These are phyloP conservation scores for Pleomassaria siparia DNA, from an alignment of 2,329 filamentous ascomycete species.

Conservation along the genomic window DNA sequence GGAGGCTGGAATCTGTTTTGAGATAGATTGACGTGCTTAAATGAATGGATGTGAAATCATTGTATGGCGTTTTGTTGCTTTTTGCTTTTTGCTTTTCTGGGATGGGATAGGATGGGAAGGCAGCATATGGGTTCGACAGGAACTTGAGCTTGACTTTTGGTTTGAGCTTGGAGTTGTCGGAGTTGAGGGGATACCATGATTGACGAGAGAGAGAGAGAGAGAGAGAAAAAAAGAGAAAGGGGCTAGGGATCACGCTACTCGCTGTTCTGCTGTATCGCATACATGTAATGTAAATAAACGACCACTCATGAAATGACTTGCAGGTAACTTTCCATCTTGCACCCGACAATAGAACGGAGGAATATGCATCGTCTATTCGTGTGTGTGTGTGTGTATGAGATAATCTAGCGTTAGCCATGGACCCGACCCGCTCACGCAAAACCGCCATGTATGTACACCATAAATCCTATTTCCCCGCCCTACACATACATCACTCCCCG, in stretches of 20 bases:
- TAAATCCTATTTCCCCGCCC: background rate
- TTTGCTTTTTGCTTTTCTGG: too few species aligned
- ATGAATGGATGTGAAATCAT: background rate
- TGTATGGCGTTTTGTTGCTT: conserved; percentile 9
- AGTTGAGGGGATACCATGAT: conserved; percentile 16
- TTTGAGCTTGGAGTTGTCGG: conserved; percentile 15
- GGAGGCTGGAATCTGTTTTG: conserved; percentile 38
- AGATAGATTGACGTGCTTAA: background rate
- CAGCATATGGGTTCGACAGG: background rate
- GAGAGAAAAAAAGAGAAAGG: background rate
- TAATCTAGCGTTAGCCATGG: too few species aligned
- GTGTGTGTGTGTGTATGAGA: too few species aligned
- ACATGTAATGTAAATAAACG: conserved; percentile 11
- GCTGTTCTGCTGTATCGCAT: conserved; percentile 12
- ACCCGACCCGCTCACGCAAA: too few species aligned
- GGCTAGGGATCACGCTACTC: conserved; percentile 8
- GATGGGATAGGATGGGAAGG: too few species aligned
- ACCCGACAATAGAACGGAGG: too few species aligned
- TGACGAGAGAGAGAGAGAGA: background rate
- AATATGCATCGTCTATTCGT: too few species aligned
- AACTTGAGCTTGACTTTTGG: conserved; percentile 8
- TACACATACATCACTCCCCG: background rate
- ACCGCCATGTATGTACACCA: too few species aligned
- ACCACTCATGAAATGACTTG: conserved; percentile 3
- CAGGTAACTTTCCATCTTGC: too few species aligned